Evolutionary conservation across 345 rosid species (phyloP), one percentile per base, ranked within the genome.

Genomic region (Viola odorata): DNA sequence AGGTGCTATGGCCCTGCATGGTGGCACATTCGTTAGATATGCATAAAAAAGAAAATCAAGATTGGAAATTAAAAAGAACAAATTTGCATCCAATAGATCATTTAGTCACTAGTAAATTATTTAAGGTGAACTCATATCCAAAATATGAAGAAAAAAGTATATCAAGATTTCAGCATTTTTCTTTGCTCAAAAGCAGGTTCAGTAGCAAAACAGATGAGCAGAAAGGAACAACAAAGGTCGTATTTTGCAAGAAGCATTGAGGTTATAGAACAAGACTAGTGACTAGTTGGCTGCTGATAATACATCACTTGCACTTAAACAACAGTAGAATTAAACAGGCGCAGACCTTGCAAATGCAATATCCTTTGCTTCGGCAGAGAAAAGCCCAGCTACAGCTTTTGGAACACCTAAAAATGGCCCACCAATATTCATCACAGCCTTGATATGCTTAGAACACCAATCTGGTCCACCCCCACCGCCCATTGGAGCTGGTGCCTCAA

Each of bases 331-430:
- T 39, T 37, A 44, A 42, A 14, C 49, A 3, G 41, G 39, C 32
- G 60, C 39, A 40, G 73, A 94, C 97, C 99, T 94, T 67, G 91
- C 96, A 67, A 82, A 87, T 8, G 99, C 97, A 71, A 94, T 79
- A 82, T 91, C 97, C 77, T 72, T 90, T 12, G 91, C 97, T 79
- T 94, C 99, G 45, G 96, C 81, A 7, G 99, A 90, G 85, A 94
- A 88, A 72, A 94, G 91, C 41, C 97, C 96, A 17, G 91, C 55
- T 32, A 88, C 75, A 58, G 96, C 85, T 74, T 94, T 94, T 45
- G 99, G 95, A 72, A 88, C 95, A 47, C 99, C 99, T 67, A 94
- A 78, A 77, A 94, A 81, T 5, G 99, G 97, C 41, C 92, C 96
- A 58, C 95, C 99, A 44, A 94, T 91, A 58, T 94, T 94, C 78